These are phyloP conservation scores for Boletus sp. DNA, from an alignment of 1,284 basidiomycete species.

Conservation along the genomic window DNA sequence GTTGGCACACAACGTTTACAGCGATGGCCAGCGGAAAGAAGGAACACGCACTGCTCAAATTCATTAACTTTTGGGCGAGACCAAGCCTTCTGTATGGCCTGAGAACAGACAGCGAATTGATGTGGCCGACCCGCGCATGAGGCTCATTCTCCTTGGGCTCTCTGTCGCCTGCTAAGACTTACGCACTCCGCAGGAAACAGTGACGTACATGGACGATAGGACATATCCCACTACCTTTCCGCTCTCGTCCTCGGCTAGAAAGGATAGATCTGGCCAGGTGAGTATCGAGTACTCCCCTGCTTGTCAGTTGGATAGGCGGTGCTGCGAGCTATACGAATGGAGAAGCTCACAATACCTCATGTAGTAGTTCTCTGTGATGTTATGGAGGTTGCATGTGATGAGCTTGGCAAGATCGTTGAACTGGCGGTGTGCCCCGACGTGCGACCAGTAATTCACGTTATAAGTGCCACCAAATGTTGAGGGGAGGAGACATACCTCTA, in stretches of 20 bases:
- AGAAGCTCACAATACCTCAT: constrained; percentile 77
- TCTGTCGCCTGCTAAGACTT: constrained; percentile 15
- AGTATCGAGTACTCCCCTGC: constrained; percentile 85
- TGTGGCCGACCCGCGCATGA: constrained; percentile 53
- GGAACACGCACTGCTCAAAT: constrained; percentile 66
- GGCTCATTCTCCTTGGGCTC: constrained; percentile 20
- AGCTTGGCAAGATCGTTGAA: constrained; percentile 25
- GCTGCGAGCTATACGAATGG: background rate
- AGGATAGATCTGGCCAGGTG: constrained; percentile 93
- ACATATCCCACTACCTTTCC: constrained; percentile 94
- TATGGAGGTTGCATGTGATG: constrained; percentile 72
- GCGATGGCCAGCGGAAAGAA: constrained; percentile 2
- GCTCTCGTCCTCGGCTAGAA: constrained; percentile 87
- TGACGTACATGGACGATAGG: constrained; percentile 84
- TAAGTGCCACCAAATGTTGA: background rate
- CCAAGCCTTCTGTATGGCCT: constrained; percentile 82
- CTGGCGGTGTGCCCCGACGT: constrained; percentile 10
- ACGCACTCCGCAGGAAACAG: background rate
- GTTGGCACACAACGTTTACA: constrained; percentile 8
- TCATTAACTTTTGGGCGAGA: constrained; percentile 85
- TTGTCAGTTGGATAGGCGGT: constrained; percentile 7
- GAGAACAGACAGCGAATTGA: constrained; percentile 89
- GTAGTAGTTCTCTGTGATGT: constrained; percentile 83
- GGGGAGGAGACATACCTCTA: constrained; percentile 23
- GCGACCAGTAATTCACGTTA: background rate